Evolutionary conservation across 257 asterid species (phyloP).

Genomic region (Jacaranda mimosifolia): DNA sequence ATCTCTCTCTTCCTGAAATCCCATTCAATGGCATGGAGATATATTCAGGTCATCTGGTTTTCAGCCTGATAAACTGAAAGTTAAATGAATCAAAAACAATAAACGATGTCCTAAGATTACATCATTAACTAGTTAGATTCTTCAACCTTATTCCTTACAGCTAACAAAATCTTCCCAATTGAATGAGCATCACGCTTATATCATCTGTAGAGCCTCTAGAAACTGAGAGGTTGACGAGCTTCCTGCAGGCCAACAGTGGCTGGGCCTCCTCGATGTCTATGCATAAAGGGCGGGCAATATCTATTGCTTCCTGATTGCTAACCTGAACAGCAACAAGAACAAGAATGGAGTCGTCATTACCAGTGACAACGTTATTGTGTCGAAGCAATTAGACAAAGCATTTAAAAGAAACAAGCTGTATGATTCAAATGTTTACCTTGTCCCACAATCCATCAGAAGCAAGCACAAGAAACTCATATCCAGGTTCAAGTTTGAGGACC

Average conservation of each 20-base stretch:
- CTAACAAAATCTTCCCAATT: constrained; percentile 35
- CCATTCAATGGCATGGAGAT: not conserved
- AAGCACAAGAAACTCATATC: constrained; percentile 77
- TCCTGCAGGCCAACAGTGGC: constrained; percentile 70
- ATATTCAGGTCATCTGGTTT: too few species aligned
- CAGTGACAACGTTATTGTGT: too few species aligned
- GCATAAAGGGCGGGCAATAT: constrained; percentile 62
- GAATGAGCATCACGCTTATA: constrained; percentile 47
- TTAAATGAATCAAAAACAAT: not conserved
- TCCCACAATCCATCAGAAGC: constrained; percentile 99
- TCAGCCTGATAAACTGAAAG: not conserved
- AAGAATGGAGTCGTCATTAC: not conserved
- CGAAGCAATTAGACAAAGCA: too few species aligned
- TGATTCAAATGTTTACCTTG: constrained; percentile 48
- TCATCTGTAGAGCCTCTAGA: constrained; percentile 77
- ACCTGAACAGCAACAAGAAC: constrained; percentile 55
- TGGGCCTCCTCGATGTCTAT: constrained; percentile 45
- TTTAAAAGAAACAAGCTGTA: too few species aligned
- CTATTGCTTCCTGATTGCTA: constrained; percentile 85
- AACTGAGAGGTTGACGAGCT: constrained; percentile 72
- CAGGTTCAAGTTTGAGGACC: constrained; percentile 55
- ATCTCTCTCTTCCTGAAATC: not conserved
- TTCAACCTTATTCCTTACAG: not conserved
- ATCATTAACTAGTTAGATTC: constrained; percentile 2
- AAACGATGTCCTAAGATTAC: not conserved